Evolutionary conservation across 306 rosid genomes (phyloP).

Genomic region (Cucurbita pepo): DNA sequence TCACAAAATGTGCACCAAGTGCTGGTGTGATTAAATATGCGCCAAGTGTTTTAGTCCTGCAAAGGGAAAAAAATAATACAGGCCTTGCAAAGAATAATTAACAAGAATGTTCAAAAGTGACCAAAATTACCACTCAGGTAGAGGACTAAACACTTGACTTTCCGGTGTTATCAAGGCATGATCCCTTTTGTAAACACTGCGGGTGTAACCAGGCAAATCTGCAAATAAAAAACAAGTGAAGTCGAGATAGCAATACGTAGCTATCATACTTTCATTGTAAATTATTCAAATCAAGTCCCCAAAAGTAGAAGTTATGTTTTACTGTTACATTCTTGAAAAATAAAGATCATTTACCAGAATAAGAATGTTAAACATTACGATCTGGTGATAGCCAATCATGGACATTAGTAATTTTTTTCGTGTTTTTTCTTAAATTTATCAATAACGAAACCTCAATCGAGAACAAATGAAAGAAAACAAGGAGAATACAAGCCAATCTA

Average conservation of each 20-base stretch:
- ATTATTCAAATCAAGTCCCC: not conserved
- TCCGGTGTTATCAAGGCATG: conserved; percentile 84
- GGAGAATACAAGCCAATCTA: too few relatives aligned
- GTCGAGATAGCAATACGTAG: not conserved
- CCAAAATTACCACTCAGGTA: conserved; percentile 61
- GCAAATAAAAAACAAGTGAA: conserved; percentile 17
- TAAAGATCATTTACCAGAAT: not conserved
- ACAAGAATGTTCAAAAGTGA: not conserved
- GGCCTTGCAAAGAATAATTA: not conserved
- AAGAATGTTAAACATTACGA: not conserved
- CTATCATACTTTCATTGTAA: not conserved
- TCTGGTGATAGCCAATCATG: not conserved
- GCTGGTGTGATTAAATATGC: conserved; percentile 76
- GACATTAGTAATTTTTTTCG: not conserved
- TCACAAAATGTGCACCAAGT: conserved; percentile 71
- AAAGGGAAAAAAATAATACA: not conserved
- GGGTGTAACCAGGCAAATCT: conserved; percentile 95
- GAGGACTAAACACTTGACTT: conserved; percentile 81
- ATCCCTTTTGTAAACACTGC: conserved; percentile 70
- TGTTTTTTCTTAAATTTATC: too few relatives aligned
- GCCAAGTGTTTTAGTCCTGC: conserved; percentile 56
- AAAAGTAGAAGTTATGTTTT: not conserved
- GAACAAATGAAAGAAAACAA: not conserved
- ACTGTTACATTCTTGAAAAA: not conserved
- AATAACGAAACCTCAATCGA: too few relatives aligned